Evolutionary conservation across 768 basidiomycete genomes (phyloP), one percentile per base, ranked within the genome.

Genomic region (Pleurotus cornucopiae): DNA sequence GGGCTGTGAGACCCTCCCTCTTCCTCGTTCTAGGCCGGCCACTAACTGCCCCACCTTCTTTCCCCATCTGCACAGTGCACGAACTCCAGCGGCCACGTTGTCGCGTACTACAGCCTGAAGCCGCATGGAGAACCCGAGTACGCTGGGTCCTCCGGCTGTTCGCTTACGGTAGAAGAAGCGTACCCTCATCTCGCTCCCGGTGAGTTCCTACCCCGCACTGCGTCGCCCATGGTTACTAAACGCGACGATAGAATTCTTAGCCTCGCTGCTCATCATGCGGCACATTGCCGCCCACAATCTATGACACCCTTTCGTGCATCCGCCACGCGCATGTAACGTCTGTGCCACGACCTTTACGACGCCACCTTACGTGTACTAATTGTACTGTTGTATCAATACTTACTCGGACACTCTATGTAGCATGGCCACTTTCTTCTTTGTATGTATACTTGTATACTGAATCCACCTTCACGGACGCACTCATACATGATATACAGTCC

Each of bases 41-140:
- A 54, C 11, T 51, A 53, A 18, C 12, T 55, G 7, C 46, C 43
- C 26, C 46, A 21, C 18, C 26, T 37, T 14, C 9, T 34, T 34
- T 34, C 30, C 30, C 30, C 30, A 34, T 34, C 30, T 34, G 30
- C 30, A 14, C 61, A 88, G 85, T 88, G 85, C 65, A 77, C 78
- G 2, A 81, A 84, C 58, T 59, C 67, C 21, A 74, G 64, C 45
- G 77, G 78, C 25, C 75, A 79, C 47, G 66, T 82, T 2, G 76
- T 88, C 20, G 82, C 87, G 0, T 80, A 78, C 61, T 89, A 88
- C 66, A 76, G 74, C 63, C 73, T 84, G 46, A 85, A 83, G 58
- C 63, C 72, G 14, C 67, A 76, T 1, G 81, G 78, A 26, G 84
- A 86, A 62, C 80, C 83, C 3, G 72, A 72, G 14, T 85, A 85